phyloP scores from a whole-genome alignment of 2,329 filamentous ascomycete species.

The Pleoardoris graminearum region DNA sequence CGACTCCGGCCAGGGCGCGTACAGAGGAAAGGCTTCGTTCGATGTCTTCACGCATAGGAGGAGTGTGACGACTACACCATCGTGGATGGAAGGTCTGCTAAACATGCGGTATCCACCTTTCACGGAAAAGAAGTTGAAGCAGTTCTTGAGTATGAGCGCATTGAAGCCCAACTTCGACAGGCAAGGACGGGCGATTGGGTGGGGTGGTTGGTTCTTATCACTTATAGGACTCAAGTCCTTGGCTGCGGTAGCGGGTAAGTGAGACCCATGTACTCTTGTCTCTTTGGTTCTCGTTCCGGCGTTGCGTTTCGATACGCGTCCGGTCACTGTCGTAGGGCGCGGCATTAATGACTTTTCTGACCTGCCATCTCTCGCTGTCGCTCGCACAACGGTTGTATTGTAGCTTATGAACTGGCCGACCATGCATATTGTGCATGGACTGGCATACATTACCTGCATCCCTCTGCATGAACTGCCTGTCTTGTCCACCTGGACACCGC shows the following conservation, averaged over 20 bases:
- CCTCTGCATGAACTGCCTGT: background rate
- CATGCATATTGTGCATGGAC: too few relatives aligned
- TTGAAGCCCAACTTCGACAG: conserved; percentile 64
- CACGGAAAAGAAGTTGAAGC: conserved; percentile 56
- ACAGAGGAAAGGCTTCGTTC: conserved; percentile 76
- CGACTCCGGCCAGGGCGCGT: conserved; percentile 73
- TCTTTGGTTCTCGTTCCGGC: background rate
- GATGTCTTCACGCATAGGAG: conserved; percentile 68
- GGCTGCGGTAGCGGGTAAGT: conserved; percentile 40
- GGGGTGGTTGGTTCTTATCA: conserved; percentile 39
- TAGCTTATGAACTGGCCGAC: too few relatives aligned
- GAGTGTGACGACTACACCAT: conserved; percentile 63
- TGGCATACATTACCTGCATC: background rate
- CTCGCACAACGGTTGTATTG: background rate
- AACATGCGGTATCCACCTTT: conserved; percentile 69
- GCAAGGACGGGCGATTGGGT: conserved; percentile 49
- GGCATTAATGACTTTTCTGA: background rate
- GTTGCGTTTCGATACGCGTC: background rate
- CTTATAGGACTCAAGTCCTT: conserved; percentile 36
- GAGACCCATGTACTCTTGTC: conserved; percentile 2
- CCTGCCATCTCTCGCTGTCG: background rate
- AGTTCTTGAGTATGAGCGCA: conserved; percentile 55
- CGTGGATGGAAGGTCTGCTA: conserved; percentile 69
- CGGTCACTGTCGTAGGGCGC: too few relatives aligned
- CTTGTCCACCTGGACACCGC: background rate